Conservation (phyloP, 768 basidiomycete species). For the Suillus weaverae region DNA sequence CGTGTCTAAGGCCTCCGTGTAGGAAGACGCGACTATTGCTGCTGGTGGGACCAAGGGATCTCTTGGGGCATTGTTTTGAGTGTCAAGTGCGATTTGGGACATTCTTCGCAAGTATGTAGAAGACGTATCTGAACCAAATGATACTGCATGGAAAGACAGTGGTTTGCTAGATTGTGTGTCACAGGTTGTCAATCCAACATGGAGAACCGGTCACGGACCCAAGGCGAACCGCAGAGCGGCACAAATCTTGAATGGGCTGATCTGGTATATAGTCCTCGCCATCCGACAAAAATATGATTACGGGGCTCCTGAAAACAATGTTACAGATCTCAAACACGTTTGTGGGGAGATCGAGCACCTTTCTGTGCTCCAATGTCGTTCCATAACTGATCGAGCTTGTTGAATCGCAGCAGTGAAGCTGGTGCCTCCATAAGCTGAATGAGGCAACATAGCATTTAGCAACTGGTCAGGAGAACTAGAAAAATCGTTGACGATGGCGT, state of each 20-base stretch:
- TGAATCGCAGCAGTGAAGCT: slow-evolving; percentile 43
- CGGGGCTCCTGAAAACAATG: slow-evolving; percentile 35
- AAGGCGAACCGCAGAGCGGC: slow-evolving; percentile 42
- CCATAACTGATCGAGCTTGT: slow-evolving; percentile 39
- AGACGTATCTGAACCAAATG: slow-evolving; percentile 43
- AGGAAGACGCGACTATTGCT: slow-evolving; percentile 44
- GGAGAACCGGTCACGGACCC: slow-evolving; percentile 35
- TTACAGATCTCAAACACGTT: not conserved
- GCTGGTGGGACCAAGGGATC: slow-evolving; percentile 37
- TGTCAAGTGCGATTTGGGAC: slow-evolving; percentile 49
- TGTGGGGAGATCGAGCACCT: slow-evolving; percentile 32
- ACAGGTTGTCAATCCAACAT: not conserved
- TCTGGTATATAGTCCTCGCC: slow-evolving; percentile 47
- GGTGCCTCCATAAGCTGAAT: slow-evolving; percentile 38
- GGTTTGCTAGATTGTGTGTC: slow-evolving; percentile 41
- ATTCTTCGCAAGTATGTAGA: slow-evolving; percentile 43
- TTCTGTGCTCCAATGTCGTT: slow-evolving; percentile 49
- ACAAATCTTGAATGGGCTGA: slow-evolving; percentile 38
- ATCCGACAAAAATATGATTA: slow-evolving; percentile 57
- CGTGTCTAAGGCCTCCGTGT: slow-evolving; percentile 50
- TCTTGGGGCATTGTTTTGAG: slow-evolving; percentile 43
- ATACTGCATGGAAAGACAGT: slow-evolving; percentile 57
- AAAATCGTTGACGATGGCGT: slow-evolving; percentile 46
- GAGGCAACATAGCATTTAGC: slow-evolving; percentile 37
- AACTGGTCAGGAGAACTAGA: slow-evolving; percentile 45